Evolutionary conservation across 176 grass and related monocot species (phyloP), one percentile per base, ranked within the genome.

Genomic region (Carex kokanica): DNA sequence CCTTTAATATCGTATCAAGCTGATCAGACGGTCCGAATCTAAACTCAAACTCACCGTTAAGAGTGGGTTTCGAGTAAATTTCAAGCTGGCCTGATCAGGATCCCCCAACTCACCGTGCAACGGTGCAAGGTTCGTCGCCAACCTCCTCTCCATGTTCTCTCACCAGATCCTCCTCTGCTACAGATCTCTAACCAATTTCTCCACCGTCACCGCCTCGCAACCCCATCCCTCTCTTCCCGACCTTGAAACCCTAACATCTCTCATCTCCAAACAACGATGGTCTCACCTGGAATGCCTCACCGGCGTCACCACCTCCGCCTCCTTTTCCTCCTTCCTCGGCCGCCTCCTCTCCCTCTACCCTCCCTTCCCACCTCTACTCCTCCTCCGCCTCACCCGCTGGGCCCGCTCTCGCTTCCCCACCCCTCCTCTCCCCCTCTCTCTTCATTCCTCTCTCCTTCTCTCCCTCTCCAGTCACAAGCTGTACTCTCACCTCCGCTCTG

Each of bases 371-470:
- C 78, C 91, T 16, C 88, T 85, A 17, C 2, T 77, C 69, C 88
- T 90, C 75, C 81, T 87, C 80, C 82, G 86, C 83, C 77, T 97
- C 68, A 81, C 80, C 55, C 86, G 90, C 8, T 97, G 90, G 88
- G 90, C 86, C 2, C 90, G 79, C 34, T 67, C 16, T 81, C 87
- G 83, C 83, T 89, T 89, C 92, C 81, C 70, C 78, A 60, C 72
- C 34, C 75, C 92, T 62, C 90, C 92, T 67, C 90, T 92, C 15
- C 88, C 90, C 11, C 92, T 94, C 60, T 81, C 0, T 8, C 88
- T 92, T 81, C 92, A 92, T 84, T 91, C 75, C 60, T 84, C 89
- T 18, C 94, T 97, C 85, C 85, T 97, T 20, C 80, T 91, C 83
- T 84, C 86, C 65, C 94, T 97, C 81, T 87, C 69, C 40, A 83